Conservation (phyloP, 768 basidiomycete species). For the Agrocybe praecox region DNA sequence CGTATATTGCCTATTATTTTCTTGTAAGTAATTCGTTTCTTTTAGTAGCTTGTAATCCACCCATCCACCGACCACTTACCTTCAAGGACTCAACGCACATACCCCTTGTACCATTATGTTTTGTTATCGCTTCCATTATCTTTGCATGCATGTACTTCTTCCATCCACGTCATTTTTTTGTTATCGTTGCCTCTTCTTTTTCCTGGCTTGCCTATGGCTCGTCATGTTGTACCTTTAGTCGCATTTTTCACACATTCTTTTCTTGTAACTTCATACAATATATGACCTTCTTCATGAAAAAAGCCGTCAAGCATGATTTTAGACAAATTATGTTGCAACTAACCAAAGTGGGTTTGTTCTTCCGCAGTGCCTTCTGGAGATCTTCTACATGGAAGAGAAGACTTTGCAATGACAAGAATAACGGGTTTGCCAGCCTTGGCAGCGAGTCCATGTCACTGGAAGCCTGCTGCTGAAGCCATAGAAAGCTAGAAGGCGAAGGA, state of each 20-base stretch:
- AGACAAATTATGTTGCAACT: no score
- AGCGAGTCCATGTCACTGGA: no score
- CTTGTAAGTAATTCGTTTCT: slow-evolving; percentile 15
- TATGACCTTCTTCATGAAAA: neutral
- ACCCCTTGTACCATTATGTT: slow-evolving; percentile 1
- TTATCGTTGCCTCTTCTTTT: neutral
- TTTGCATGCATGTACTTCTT: slow-evolving; percentile 3
- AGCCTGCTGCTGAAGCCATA: no score
- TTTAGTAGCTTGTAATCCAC: neutral
- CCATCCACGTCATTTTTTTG: neutral
- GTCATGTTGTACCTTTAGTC: neutral
- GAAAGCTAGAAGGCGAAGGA: no score
- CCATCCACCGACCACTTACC: slow-evolving; percentile 13
- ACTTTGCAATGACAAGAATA: no score
- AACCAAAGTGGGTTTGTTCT: no score
- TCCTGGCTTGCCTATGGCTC: neutral
- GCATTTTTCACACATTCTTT: neutral
- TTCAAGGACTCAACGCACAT: slow-evolving; percentile 12
- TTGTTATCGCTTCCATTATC: slow-evolving; percentile 5
- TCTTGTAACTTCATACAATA: neutral
- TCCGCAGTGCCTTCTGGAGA: no score
- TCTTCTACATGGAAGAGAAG: no score
- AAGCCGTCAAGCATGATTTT: no score
- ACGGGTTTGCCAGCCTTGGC: no score
- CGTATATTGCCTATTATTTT: slow-evolving; percentile 11